A percentile compares a stretch with the other conserved stretches of the same genome.
Conservation (phyloP, 352 stramenopile genomes). For the Phytophthora pluvialis region DNA sequence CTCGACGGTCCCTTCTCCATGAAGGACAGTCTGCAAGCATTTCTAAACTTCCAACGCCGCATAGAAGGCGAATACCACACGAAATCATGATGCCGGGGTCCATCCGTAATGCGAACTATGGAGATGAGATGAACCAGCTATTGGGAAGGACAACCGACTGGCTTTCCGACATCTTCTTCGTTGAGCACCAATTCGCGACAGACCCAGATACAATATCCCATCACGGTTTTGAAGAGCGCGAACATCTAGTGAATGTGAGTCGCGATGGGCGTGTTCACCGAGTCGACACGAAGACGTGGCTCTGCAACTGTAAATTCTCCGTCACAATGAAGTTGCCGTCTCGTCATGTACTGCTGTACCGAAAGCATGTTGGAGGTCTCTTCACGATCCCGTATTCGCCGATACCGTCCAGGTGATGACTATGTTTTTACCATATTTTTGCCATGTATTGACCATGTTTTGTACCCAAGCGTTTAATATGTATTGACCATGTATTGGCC, state of each 20-base stretch:
- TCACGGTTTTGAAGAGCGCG: background rate
- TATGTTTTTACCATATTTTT: background rate
- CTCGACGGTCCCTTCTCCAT: background rate
- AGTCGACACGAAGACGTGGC: background rate
- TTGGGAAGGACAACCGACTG: conserved; percentile 4
- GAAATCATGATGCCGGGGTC: background rate
- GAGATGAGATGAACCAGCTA: conserved; percentile 10
- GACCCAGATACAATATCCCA: background rate
- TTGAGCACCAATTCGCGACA: conserved; percentile 5
- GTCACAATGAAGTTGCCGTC: background rate
- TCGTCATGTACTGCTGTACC: background rate
- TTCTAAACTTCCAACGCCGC: background rate
- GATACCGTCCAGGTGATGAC: conserved; percentile 1
- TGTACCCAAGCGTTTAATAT: background rate
- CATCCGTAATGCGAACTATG: background rate
- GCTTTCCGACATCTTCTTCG: background rate
- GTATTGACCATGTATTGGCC: background rate
- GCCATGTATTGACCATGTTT: too few relatives aligned
- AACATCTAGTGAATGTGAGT: background rate
- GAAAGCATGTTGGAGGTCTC: background rate
- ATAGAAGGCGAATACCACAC: background rate
- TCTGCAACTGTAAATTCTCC: background rate
- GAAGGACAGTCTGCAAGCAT: background rate
- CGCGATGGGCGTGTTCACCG: background rate
- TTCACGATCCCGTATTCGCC: background rate